Evolutionary conservation across 495 filamentous ascomycete genomes (phyloP).

Genomic region (Tuber borchii): DNA sequence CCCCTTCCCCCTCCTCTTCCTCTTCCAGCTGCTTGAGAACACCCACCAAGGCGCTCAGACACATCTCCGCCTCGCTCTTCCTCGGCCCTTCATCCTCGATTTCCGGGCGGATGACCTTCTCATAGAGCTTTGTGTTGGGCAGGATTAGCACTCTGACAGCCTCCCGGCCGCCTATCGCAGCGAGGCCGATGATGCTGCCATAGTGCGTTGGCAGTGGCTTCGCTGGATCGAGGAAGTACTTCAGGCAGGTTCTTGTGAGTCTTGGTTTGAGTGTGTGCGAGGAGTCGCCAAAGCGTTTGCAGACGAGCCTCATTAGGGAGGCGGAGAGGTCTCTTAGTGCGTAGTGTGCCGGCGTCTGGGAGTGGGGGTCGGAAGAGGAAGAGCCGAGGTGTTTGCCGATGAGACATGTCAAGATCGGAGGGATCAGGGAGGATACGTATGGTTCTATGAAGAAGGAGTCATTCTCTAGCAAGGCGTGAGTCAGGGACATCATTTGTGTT

Average conservation of each 20-base stretch:
- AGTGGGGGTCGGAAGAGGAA: conserved; percentile 45
- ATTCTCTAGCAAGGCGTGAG: conserved; percentile 75
- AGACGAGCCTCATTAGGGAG: conserved; percentile 65
- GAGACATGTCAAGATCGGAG: conserved; percentile 83
- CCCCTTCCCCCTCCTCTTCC: conserved; percentile 10
- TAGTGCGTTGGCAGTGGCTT: conserved; percentile 76
- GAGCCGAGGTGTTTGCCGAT: conserved; percentile 74
- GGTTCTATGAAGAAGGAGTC: conserved; percentile 75
- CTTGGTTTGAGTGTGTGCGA: conserved; percentile 75
- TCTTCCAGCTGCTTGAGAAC: conserved; percentile 48
- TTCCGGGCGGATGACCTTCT: conserved; percentile 54
- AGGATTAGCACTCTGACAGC: conserved; percentile 73
- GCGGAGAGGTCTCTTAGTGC: conserved; percentile 77
- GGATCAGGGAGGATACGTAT: conserved; percentile 80
- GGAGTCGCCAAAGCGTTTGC: conserved; percentile 63
- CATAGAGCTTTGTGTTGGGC: conserved; percentile 72
- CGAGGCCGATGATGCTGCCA: conserved; percentile 73
- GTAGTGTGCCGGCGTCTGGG: conserved; percentile 57
- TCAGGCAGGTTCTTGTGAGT: conserved; percentile 83
- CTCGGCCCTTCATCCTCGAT: conserved; percentile 51
- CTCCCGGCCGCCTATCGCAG: conserved; percentile 66
- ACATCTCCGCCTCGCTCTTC: conserved; percentile 56
- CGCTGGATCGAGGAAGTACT: conserved; percentile 76
- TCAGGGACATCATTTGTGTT: conserved; percentile 82
- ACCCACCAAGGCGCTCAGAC: conserved; percentile 56